phyloP scores from a whole-genome alignment of 352 stramenopile species.

The Phytophthora boehmeriae region DNA sequence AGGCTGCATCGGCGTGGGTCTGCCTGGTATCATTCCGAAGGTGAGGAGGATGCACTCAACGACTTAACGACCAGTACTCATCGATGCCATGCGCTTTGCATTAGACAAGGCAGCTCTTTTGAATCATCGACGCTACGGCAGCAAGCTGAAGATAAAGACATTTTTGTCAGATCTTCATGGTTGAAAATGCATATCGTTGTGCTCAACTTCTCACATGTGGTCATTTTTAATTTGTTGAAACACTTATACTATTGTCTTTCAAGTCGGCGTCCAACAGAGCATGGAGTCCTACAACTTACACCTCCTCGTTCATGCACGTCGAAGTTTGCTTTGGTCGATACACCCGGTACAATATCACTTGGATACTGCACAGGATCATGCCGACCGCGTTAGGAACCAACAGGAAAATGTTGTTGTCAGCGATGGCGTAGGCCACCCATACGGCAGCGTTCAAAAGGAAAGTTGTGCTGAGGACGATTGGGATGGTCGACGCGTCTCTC shows the following conservation, averaged over 20 bases:
- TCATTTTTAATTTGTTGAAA: neutral
- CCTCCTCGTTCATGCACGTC: too few relatives aligned
- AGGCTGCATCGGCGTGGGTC: slow-evolving; percentile 6
- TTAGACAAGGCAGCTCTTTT: slow-evolving; percentile 50
- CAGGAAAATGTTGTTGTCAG: slow-evolving; percentile 44
- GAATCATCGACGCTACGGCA: too few relatives aligned
- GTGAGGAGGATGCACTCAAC: slow-evolving; percentile 93
- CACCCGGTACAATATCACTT: slow-evolving; percentile 32
- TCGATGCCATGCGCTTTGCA: slow-evolving; percentile 81
- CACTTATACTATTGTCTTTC: too few relatives aligned
- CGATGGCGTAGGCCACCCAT: slow-evolving; percentile 40
- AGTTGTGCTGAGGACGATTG: slow-evolving; percentile 40
- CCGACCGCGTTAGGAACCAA: slow-evolving; percentile 35
- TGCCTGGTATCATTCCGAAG: slow-evolving; percentile 85
- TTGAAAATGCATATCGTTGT: too few relatives aligned
- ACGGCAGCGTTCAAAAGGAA: slow-evolving; percentile 32
- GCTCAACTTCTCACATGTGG: too few relatives aligned
- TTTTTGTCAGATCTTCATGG: too few relatives aligned
- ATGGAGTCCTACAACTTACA: too few relatives aligned
- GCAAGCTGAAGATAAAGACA: too few relatives aligned
- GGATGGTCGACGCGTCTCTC: slow-evolving; percentile 39
- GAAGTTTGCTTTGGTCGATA: slow-evolving; percentile 23
- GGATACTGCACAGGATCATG: slow-evolving; percentile 22
- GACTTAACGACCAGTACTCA: slow-evolving; percentile 94
- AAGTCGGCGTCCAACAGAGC: too few relatives aligned